Percentiles rank a stretch among this genome's conserved stretches.
Conservation (phyloP, 129 eudicot species). For the Arctium lappa region DNA sequence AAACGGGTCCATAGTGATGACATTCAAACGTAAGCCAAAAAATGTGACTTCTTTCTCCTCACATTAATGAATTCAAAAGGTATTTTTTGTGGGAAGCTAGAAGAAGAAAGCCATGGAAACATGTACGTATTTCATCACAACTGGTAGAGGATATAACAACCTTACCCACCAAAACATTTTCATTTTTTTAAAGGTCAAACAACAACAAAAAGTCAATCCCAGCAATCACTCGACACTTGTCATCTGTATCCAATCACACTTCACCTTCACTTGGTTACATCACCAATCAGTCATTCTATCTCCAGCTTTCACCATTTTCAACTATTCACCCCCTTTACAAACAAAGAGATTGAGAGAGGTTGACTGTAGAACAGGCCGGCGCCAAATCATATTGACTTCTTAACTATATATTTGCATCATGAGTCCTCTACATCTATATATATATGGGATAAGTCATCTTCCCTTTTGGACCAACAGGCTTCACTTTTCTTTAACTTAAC, state of each 20-base stretch:
- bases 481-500: constrained; percentile 29
- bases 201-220: constrained; percentile 43
- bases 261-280: constrained; percentile 13
- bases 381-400: constrained; percentile 68
- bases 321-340: constrained; percentile 30
- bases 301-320: constrained; percentile 21
- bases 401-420: constrained; percentile 6
- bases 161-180: constrained; percentile 46
- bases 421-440: constrained; percentile 35
- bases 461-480: constrained; percentile 39
- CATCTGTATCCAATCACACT: constrained; percentile 7
- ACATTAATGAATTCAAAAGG: constrained; percentile 22
- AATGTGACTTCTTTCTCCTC: constrained; percentile 9
- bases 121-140: constrained; percentile 22
- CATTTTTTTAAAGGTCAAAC: constrained; percentile 24
- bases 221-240: constrained; percentile 38
- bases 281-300: constrained; percentile 17
- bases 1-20: constrained; percentile 24
- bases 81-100: constrained; percentile 21
- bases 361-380: constrained; percentile 53
- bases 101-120: constrained; percentile 31
- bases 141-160: constrained; percentile 65
- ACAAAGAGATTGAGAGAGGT: constrained; percentile 25
- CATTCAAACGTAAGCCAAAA: constrained; percentile 26
- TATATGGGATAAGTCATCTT: constrained; percentile 30